Base-by-base conservation (phyloP, 177 flowering plant genomes). In the Vitis hybrid region DNA sequence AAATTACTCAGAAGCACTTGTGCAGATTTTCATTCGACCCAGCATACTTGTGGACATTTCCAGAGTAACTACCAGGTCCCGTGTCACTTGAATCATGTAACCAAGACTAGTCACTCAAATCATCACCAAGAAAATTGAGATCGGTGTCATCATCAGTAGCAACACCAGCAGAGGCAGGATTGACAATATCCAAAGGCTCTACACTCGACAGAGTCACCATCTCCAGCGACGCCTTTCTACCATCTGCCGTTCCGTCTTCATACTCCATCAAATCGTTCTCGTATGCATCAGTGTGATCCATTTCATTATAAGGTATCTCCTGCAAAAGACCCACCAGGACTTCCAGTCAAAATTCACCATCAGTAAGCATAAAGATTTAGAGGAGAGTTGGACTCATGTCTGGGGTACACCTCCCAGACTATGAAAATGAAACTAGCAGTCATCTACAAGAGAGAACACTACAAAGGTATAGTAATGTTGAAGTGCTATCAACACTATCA, bases 111-210 rank as follows among this genome's bases (percentile, higher is more conserved):
- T 85, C 86, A 61, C 77, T 84, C 75, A 80, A 73, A 74, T 81
- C 84, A 72, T 84, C 91, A 64, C 87, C 95, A 53, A 86, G 78
- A 70, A 87, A 87, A 72, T 88, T 79, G 15, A 88, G 79, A 77
- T 81, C 84, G 22, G 76, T 78, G 29, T 85, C 89, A 57, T 87
- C 89, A 22, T 80, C 89, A 11, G 81, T 67, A 62, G 81, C 80
- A 62, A 56, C 78, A 60, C 76, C 74, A n/a, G 69, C 62, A 52
- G 55, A 66, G 64, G 68, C 68, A 62, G 79, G 78, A 57, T 74
- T 73, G 67, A 70, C 74, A 0, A 39, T 39, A 33, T 76, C 83
- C 76, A 82, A 71, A 13, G 89, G 80, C 62, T 80, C 86, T 19
- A 77, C 73, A 29, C 81, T 81, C 2, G 78, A 76, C 70, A 82